Evolutionary conservation across 805 yeast species (phyloP), one percentile per base, ranked within the genome.

Genomic region (Kodamaea hsintzibuensis): DNA sequence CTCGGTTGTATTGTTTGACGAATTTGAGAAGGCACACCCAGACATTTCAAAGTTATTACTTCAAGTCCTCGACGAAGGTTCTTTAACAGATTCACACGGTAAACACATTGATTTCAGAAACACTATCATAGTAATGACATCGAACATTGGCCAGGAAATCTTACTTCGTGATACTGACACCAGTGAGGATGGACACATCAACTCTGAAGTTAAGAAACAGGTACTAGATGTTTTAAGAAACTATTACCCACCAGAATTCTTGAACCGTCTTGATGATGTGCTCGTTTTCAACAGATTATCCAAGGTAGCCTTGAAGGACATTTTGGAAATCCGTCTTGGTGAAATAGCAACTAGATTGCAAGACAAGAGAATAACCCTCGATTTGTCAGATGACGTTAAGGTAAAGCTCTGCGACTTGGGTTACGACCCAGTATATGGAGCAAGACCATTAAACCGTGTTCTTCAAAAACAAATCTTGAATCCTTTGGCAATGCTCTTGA

Each of bases 21-120:
- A 93, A 73, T 90, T 93, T 70, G 99, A 93, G 64, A 93, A 93
- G 71, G 98, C 99, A 0, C 98, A 95, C 69, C 88, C 91, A 2
- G 99, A 93, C 71, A 88, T 93, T n/a, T 85, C 96, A 30, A 95
- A 95, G 71, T 79, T 93, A 42, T 76, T 93, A 48, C 74, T 93
- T 55, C 99, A 95, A 71, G 98, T 93, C 0, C 76, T 93, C 51
- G 99, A 93, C 70, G 99, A 93, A 71, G 99, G 99, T 53, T 84
- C 88, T 51, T 79, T 93, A 61, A 93, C 98, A 0, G 99, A 93
- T 68, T 88, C 97, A 1, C 96, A 91, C 64, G 99, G 99, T 30
- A 89, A 91, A 55, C 88, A 87, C 60, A 91, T 95, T 48, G 98
- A 95, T 69, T 93, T 93, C 83, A 83, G 92, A 60, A 95, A 95